A percentile compares a stretch with the other conserved stretches of the same genome.
Conservation (phyloP, 176 grass and related monocot genomes). For the Bothriochloa decipiens region DNA sequence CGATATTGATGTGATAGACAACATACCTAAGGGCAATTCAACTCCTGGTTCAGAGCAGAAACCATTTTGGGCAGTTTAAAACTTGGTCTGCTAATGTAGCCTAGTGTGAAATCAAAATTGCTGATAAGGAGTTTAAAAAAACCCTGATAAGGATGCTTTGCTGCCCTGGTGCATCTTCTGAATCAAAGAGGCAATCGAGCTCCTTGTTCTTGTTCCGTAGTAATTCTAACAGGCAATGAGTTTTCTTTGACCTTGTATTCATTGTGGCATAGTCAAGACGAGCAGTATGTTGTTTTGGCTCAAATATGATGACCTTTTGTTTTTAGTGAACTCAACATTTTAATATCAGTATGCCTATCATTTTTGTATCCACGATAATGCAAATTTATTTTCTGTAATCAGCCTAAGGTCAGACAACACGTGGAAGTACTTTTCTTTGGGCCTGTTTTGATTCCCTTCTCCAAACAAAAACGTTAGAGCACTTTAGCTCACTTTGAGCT, state of each 20-base stretch:
- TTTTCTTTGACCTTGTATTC: conserved; percentile 5
- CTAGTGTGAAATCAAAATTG: neutral
- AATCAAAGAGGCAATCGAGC: neutral
- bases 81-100: conserved; percentile 2
- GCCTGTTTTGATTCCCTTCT: too few species aligned
- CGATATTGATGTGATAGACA: conserved; percentile 31
- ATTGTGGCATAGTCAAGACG: neutral
- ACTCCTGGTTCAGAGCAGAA: conserved; percentile 45
- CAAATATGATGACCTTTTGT: neutral
- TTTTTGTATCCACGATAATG: neutral
- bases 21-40: conserved; percentile 22
- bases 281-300: neutral
- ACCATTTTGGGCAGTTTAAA: conserved; percentile 69
- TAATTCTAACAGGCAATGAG: neutral
- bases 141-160: neutral
- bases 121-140: neutral
- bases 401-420: neutral
- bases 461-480: too few species aligned
- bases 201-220: conserved; percentile 1
- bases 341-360: neutral
- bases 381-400: neutral
- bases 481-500: too few species aligned
- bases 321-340: neutral
- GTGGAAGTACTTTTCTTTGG: neutral
- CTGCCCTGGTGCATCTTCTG: conserved; percentile 22